phyloP scores from a whole-genome alignment of 192 early-diverging fungal species.

The Backusella tuberculispora region DNA sequence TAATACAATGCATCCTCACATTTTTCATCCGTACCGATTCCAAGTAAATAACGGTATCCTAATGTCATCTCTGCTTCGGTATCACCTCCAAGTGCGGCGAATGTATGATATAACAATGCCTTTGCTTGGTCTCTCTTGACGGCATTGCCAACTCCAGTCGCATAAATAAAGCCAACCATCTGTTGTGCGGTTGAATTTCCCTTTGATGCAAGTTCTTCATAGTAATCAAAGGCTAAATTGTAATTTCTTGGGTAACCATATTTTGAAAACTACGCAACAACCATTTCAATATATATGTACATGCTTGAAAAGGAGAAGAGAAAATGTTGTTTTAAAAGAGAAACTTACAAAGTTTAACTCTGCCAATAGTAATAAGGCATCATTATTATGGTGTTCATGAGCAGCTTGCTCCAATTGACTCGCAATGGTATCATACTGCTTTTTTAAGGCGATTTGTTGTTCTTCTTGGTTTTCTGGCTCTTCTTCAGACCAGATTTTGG shows the following conservation, averaged over 20 bases:
- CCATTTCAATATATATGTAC: background rate
- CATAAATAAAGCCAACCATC: constrained; percentile 88
- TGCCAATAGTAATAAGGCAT: constrained; percentile 66
- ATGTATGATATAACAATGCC: constrained; percentile 76
- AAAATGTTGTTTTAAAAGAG: background rate
- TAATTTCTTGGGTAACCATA: constrained; percentile 63
- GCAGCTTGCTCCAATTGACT: constrained; percentile 52
- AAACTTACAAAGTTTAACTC: constrained; percentile 74
- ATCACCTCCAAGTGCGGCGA: constrained; percentile 81
- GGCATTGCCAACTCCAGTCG: constrained; percentile 80
- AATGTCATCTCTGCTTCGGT: constrained; percentile 79
- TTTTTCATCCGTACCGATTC: constrained; percentile 79
- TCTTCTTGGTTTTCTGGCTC: background rate
- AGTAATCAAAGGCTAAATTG: constrained; percentile 64
- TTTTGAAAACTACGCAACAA: constrained; percentile 54
- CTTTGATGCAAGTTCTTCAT: constrained; percentile 61
- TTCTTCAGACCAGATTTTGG: background rate
- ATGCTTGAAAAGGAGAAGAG: background rate
- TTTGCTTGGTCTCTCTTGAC: constrained; percentile 71
- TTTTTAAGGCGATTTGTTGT: background rate
- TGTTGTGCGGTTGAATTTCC: constrained; percentile 89
- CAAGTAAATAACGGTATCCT: constrained; percentile 81
- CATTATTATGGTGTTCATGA: constrained; percentile 49
- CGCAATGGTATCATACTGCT: constrained; percentile 32
- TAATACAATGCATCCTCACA: constrained; percentile 79